Conservation (phyloP, 2,329 filamentous ascomycete genomes). For the Stagonosporopsis vannaccii region DNA sequence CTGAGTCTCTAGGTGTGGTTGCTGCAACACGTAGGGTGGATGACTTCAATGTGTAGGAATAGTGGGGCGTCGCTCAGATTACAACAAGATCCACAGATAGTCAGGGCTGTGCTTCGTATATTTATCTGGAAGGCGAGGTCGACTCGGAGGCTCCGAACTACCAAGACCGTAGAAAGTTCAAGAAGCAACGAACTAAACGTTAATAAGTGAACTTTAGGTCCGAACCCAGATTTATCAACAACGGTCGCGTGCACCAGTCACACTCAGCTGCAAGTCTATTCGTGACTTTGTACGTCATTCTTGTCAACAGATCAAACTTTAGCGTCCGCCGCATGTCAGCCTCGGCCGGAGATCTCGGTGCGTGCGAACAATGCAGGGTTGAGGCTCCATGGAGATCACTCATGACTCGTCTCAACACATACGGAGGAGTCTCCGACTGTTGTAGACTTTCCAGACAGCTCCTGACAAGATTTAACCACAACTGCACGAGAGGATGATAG, state of each 20-base stretch:
- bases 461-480: not conserved
- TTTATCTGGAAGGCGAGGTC: constrained; percentile 4
- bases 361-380: constrained; percentile 24
- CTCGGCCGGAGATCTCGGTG: constrained; percentile 39
- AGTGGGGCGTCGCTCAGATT: not conserved
- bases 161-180: constrained; percentile 8
- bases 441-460: not conserved
- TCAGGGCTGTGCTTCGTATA: constrained; percentile 9
- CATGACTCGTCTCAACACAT: not conserved
- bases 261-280: constrained; percentile 14
- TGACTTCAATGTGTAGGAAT: constrained; percentile 7
- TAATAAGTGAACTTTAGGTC: constrained; percentile 16
- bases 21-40: not conserved
- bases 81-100: not conserved
- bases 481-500: not conserved
- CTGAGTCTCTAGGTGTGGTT: not conserved
- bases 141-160: constrained; percentile 1
- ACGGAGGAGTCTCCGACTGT: constrained; percentile 2
- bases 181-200: constrained; percentile 7
- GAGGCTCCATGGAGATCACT: constrained; percentile 3
- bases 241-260: constrained; percentile 40
- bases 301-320: constrained; percentile 26
- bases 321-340: constrained; percentile 24
- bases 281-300: constrained; percentile 37
- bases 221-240: constrained; percentile 29